phyloP scores from a whole-genome alignment of 1,284 basidiomycete genomes.

The Ustilago trichophora region DNA sequence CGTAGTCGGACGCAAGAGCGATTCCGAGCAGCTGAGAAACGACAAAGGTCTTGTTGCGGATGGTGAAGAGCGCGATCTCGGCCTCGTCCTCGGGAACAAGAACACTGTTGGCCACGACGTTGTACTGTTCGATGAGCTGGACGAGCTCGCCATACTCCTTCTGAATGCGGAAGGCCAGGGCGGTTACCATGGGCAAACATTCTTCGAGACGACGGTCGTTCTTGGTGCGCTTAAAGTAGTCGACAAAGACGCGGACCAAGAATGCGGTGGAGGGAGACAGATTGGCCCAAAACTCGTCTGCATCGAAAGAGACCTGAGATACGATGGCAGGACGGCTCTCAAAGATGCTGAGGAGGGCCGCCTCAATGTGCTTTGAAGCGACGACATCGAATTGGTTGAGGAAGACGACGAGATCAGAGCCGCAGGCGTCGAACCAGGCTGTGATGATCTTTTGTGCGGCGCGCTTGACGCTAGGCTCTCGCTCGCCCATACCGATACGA shows the following conservation, averaged over 20 bases:
- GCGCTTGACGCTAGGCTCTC: constrained; percentile 81
- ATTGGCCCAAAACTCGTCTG: constrained; percentile 79
- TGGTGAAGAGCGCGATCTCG: constrained; percentile 38
- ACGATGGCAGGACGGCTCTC: constrained; percentile 74
- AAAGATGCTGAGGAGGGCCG: constrained; percentile 75
- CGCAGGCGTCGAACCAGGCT: constrained; percentile 58
- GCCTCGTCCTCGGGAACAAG: constrained; percentile 40
- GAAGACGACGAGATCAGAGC: constrained; percentile 69
- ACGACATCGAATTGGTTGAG: constrained; percentile 75
- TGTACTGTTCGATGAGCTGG: constrained; percentile 49
- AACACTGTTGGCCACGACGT: constrained; percentile 20
- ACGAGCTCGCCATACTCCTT: constrained; percentile 68
- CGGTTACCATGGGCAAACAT: constrained; percentile 85
- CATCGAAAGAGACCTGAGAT: constrained; percentile 71
- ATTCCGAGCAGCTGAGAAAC: constrained; percentile 83
- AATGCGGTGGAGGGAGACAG: constrained; percentile 85
- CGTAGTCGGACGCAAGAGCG: constrained; percentile 86
- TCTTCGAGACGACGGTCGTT: constrained; percentile 78
- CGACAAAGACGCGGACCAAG: constrained; percentile 83
- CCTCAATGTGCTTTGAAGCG: constrained; percentile 73
- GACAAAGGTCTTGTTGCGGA: constrained; percentile 73
- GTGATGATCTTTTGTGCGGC: constrained; percentile 75
- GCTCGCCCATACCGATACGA: constrained; percentile 81
- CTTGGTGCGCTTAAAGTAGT: constrained; percentile 75
- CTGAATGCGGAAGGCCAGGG: constrained; percentile 86